Percentiles rank a stretch among this genome's conserved stretches.
Conservation (phyloP, 2,329 filamentous ascomycete genomes). For the Cladobotryum mycophilum region DNA sequence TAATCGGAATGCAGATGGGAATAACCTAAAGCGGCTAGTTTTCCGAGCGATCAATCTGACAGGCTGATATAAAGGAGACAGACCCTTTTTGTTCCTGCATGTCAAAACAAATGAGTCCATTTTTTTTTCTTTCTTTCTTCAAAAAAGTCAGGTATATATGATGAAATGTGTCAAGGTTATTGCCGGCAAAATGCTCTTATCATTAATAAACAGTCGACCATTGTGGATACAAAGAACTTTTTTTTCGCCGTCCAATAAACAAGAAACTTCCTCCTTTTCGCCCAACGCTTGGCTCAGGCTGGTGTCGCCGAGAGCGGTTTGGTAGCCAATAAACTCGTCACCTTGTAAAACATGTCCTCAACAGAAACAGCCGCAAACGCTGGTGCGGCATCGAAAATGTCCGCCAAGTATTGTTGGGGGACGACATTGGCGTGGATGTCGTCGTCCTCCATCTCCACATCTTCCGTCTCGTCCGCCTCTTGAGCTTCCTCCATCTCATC, state of each 20-base stretch:
- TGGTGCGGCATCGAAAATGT: slow-evolving; percentile 64
- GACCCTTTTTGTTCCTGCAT: slow-evolving; percentile 4
- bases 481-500: slow-evolving; percentile 31
- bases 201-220: not conserved
- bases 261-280: not conserved
- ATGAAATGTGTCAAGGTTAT: no score
- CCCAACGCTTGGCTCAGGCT: slow-evolving; percentile 5
- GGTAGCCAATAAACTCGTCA: slow-evolving; percentile 54
- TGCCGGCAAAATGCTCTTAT: no score
- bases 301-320: slow-evolving; percentile 38
- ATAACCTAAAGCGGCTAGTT: not conserved
- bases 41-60: not conserved
- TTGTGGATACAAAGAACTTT: not conserved
- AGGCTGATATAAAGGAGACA: no score
- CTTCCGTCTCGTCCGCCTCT: slow-evolving; percentile 33
- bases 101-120: not conserved
- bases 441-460: slow-evolving; percentile 39
- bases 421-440: slow-evolving; percentile 56
- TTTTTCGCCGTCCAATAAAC: not conserved
- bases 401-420: slow-evolving; percentile 59
- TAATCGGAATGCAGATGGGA: no score
- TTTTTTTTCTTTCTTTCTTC: no score
- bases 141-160: no score
- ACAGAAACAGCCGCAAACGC: slow-evolving; percentile 65
- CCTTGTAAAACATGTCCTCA: slow-evolving; percentile 69